Percentiles rank a stretch among this genome's conserved stretches.
phyloP scores from a whole-genome alignment of 106 monocot species.

The Acorus gramineus region DNA sequence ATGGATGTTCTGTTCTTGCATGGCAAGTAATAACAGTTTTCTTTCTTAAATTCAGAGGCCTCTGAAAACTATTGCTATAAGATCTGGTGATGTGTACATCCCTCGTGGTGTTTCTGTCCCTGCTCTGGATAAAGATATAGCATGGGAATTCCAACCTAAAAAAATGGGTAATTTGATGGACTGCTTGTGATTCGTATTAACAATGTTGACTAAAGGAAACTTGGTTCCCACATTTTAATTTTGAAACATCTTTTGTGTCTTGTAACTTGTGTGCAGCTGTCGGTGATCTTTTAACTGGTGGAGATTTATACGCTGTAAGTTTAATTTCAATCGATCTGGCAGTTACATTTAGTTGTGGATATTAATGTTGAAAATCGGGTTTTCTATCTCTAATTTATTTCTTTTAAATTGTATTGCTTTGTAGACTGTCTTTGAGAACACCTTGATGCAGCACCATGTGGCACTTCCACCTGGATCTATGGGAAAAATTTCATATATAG shows the following conservation, averaged over 20 bases:
- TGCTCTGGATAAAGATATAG: conserved; percentile 81
- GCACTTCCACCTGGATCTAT: conserved; percentile 95
- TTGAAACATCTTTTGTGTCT: no score
- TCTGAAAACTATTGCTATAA: conserved; percentile 89
- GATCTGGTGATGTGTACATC: conserved; percentile 95
- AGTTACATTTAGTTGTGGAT: no score
- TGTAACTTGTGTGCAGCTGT: conserved; percentile 31
- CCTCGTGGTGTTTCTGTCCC: conserved; percentile 99
- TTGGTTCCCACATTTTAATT: no score
- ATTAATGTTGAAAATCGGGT: neutral
- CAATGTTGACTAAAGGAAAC: no score
- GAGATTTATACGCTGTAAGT: conserved; percentile 98
- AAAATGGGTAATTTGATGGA: conserved; percentile 48
- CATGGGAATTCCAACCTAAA: conserved; percentile 90
- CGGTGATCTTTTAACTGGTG: conserved; percentile 89
- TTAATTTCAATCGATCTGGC: neutral
- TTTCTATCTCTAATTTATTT: neutral
- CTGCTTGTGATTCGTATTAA: neutral
- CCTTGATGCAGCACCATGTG: conserved; percentile 87
- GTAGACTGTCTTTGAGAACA: conserved; percentile 87
- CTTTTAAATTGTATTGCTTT: conserved; percentile 2
- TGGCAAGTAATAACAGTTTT: no score
- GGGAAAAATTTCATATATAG: conserved; percentile 83
- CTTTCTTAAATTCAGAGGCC: conserved; percentile 40
- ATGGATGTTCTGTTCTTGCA: no score